phyloP scores from a whole-genome alignment of 208 protist genomes.

The Eutreptiella sp. region DNA sequence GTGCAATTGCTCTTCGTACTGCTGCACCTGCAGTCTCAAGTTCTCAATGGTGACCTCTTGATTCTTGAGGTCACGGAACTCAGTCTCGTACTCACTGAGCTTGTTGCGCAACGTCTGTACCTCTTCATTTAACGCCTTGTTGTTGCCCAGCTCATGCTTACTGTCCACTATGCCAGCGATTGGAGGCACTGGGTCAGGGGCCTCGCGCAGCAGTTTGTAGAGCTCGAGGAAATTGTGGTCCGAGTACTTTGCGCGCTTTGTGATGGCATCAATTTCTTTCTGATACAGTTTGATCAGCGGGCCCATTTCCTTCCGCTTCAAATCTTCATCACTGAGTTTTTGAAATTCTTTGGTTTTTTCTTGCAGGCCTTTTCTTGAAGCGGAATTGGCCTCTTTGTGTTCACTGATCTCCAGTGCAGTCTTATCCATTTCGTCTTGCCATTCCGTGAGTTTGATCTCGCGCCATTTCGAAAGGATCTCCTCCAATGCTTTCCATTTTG shows the following conservation, averaged over 20 bases:
- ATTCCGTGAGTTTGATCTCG: too few relatives aligned
- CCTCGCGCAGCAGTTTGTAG: neutral
- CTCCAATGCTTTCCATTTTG: too few relatives aligned
- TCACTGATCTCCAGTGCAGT: neutral
- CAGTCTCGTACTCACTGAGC: slow-evolving; percentile 4
- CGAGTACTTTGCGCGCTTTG: neutral
- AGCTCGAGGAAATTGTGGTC: slow-evolving; percentile 6
- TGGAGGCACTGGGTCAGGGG: slow-evolving; percentile 4
- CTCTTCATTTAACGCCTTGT: neutral
- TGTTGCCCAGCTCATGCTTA: too few relatives aligned
- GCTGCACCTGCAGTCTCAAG: neutral
- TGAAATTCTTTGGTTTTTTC: slow-evolving; percentile 7
- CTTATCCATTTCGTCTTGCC: too few relatives aligned
- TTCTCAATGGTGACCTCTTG: slow-evolving; percentile 10
- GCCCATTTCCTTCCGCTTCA: neutral
- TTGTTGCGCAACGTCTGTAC: neutral
- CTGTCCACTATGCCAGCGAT: neutral
- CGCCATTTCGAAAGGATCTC: too few relatives aligned
- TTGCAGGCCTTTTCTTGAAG: neutral
- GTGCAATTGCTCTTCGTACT: neutral
- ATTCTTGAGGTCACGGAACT: slow-evolving; percentile 11
- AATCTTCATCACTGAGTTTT: slow-evolving; percentile 1
- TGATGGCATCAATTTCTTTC: slow-evolving; percentile 5
- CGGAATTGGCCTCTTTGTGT: neutral
- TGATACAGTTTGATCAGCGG: slow-evolving; percentile 9